Evolutionary conservation across 2,329 filamentous ascomycete species (phyloP), one percentile per base, ranked within the genome.

Genomic region (Elsinoe arachidis): DNA sequence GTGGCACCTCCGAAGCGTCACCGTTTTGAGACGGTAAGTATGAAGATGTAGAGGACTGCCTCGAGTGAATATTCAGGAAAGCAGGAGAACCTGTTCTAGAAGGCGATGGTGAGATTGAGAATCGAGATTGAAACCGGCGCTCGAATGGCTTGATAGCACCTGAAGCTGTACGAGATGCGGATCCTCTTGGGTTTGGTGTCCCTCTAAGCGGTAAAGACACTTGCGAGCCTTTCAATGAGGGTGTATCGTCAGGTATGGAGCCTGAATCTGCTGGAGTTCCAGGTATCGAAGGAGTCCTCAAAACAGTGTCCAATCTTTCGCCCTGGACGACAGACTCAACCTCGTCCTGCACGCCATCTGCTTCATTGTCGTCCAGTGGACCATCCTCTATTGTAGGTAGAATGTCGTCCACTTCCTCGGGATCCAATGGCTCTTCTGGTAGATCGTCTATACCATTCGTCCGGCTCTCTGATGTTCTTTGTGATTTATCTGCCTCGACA

Each of bases 101-200:
- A 23, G 72, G 70, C 1, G 77, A 70, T 9, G 79, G 77, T 3
- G 80, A 81, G 12, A 86, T 82, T 9, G 85, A 84, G 59, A 96
- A 82, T 49, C 91, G 85, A 14, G 92, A 92, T 69, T 95, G 90
- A 72, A 99, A 99, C 57, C 93, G 85, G 62, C 90, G 84, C 69
- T 99, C 93, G 70, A 99, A 99, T 3, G 93, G 92, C 67, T 92
- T 84, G 65, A 96, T 87, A 14, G 89, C 90, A 17, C 88, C 88
- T 14, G 87, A 88, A 12, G 89, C 85, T 62, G 87, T 72, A 60
- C 83, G 79, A 17, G 83, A 79, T 58, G 86, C 80, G 14, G 86
- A 85, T 63, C 83, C 83, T 59, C 85, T 77, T 33, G 64, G 63
- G 5, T 58, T 58, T 6, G 58, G 57, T n/a, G 54, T 53, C n/a